Evolutionary conservation across 2,329 filamentous ascomycete genomes (phyloP), one percentile per base, ranked within the genome.

Genomic region (Fusarium nanum): DNA sequence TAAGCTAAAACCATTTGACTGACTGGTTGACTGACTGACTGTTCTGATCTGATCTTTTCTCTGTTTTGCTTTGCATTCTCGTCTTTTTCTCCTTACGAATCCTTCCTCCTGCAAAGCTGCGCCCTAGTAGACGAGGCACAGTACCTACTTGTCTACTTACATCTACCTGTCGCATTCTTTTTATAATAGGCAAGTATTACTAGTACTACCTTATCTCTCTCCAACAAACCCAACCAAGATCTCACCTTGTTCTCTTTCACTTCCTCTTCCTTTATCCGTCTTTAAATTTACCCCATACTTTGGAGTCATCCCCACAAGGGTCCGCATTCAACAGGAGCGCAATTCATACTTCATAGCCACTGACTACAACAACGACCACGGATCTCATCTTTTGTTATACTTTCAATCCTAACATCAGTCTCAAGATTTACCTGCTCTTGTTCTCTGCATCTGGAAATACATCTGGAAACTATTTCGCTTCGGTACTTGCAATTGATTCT

Each of bases 231-330:
- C 34, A 37, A 37, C 34, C 34, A 37, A 37, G 18, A 37, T n/a
- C 6, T 37, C 46, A n/a, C 56, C 18, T 53, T 42, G 32, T 30
- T 56, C 60, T 49, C 14, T 42, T 49, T 18, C 46, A 49, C 46
- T 60, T 48, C 60, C 45, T 58, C 62, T 50, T 54, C 16, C 50
- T 60, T 71, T 59, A 48, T 57, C 44, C 48, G 56, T 53, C 56
- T 41, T 62, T 61, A 61, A 25, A 61, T 64, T 54, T 73, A 76
- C 73, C 73, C 73, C 73, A 76, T 76, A 76, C 64, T 75, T 60
- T 49, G 52, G 61, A 59, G 32, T 45, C 30, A 59, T 72, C 73
- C 64, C 73, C 73, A 76, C 73, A 73, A 41, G 68, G 72, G 53
- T 68, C 72, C 68, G 70, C 70, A 61, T 56, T 58, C 60, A 52